These are phyloP conservation scores for Lentinula guzmanii DNA, from an alignment of 768 basidiomycete species.

Conservation along the genomic window DNA sequence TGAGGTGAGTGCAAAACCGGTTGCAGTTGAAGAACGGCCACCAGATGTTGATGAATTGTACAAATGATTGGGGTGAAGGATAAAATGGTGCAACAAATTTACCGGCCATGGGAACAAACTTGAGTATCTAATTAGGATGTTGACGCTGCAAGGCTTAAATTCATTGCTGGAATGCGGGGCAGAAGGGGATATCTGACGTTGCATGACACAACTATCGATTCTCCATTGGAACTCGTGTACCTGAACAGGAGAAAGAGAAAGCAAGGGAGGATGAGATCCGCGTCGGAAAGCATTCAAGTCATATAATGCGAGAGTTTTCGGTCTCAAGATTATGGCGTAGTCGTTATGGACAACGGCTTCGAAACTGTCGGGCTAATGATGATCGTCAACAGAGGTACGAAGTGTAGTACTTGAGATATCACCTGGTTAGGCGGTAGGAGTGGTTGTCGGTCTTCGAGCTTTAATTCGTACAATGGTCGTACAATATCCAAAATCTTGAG, in stretches of 20 bases:
- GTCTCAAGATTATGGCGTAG: constrained; percentile 41
- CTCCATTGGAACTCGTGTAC: constrained; percentile 48
- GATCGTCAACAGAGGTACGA: background rate
- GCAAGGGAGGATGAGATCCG: constrained; percentile 8
- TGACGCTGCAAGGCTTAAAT: constrained; percentile 27
- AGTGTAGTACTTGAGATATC: background rate
- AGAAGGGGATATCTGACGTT: constrained; percentile 22
- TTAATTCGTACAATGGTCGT: background rate
- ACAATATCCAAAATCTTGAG: constrained; percentile 3
- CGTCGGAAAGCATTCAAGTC: constrained; percentile 21
- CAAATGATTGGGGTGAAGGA: constrained; percentile 37
- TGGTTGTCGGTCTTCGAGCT: background rate
- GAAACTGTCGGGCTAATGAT: constrained; percentile 30
- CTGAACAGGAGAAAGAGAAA: constrained; percentile 36
- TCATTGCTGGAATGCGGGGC: constrained; percentile 4
- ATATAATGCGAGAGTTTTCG: constrained; percentile 37
- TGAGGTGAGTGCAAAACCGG: background rate
- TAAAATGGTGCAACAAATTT: constrained; percentile 61
- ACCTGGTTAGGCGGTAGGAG: constrained; percentile 6
- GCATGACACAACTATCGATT: constrained; percentile 45
- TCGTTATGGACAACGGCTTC: constrained; percentile 36
- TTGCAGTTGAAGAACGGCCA: background rate
- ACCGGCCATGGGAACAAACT: constrained; percentile 63
- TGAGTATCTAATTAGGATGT: constrained; percentile 53
- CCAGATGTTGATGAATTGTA: constrained; percentile 17